Base-by-base conservation (phyloP, 306 rosid species). In the Potentilla sterilis region DNA sequence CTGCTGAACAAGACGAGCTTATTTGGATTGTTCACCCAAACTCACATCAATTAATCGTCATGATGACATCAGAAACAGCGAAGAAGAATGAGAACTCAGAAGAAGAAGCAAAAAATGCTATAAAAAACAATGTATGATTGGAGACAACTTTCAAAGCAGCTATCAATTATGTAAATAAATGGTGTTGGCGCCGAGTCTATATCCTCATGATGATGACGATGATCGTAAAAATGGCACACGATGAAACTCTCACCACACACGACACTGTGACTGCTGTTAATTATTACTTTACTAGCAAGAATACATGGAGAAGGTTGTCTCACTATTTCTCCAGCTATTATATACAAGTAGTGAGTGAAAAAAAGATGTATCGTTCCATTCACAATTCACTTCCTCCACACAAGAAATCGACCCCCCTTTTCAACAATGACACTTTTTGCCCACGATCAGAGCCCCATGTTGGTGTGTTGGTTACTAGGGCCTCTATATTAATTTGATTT, bases 181-280 rank as follows among this genome's bases (percentile, higher is more conserved):
- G 16, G 37, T 78, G 12, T n/a, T 58, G 70, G 62, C 64, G 54
- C 15, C 41, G 22, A 24, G 58, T 75, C 79, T 58, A 57, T 12
- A 52, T 74, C 42, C 11, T 34, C 57, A 74, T 68, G 19, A 80
- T 74, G 75, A 24, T 61, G 66, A 61, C 3, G 48, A 44, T 44
- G 48, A 11, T 12, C 8, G 10, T 44, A 46, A 21, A 14, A 32
- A 35, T 80, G 67, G 51, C 40, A 59, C 64, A n/a, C 52, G 1
- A 52, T 38, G 65, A 72, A 80, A 68, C 66, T 61, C 65, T 42
- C 75, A 67, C 79, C 79, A 38, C 41, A 58, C 14, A 67, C 19
- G 18, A 9, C 37, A 18, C 9, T 14, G 67, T 32, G 42, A 34
- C 42, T 32, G 41, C 67, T 34, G 51, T 12, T 37, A 37, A 37